phyloP scores from a whole-genome alignment of 2,329 filamentous ascomycete species.

The Colletotrichum cordylinicola region DNA sequence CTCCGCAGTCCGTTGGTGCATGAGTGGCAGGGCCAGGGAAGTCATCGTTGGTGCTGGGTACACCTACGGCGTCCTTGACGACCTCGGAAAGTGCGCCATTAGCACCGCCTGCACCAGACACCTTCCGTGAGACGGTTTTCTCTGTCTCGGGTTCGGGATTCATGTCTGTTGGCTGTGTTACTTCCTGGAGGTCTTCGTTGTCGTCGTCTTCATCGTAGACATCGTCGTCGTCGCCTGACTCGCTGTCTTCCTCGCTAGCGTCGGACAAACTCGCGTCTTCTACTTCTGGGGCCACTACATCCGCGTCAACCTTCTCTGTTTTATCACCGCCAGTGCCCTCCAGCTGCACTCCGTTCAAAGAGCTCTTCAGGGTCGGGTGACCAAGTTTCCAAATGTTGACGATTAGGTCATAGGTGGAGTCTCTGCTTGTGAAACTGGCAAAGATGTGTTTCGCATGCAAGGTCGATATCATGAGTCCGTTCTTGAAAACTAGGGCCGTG shows the following conservation, averaged over 20 bases:
- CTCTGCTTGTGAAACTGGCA: constrained; percentile 90
- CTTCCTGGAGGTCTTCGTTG: constrained; percentile 63
- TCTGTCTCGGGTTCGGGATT: constrained; percentile 61
- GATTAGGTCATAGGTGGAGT: constrained; percentile 95
- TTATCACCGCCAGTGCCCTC: constrained; percentile 87
- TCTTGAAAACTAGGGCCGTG: constrained; percentile 94
- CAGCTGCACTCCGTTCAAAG: constrained; percentile 84
- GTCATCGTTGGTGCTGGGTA: constrained; percentile 57
- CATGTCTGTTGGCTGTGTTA: constrained; percentile 43
- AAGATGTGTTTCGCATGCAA: constrained; percentile 95
- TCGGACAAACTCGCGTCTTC: constrained; percentile 56
- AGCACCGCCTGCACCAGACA: constrained; percentile 60
- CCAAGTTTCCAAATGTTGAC: constrained; percentile 98
- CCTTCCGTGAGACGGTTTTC: constrained; percentile 72
- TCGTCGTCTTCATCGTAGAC: constrained; percentile 83
- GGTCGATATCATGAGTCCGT: constrained; percentile 95
- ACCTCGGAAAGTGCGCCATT: constrained; percentile 56
- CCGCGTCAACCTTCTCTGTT: constrained; percentile 78
- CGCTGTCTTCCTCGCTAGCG: constrained; percentile 66
- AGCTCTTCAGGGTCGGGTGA: constrained; percentile 90
- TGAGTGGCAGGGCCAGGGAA: constrained; percentile 88
- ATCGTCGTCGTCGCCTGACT: constrained; percentile 68
- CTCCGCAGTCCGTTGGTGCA: constrained; percentile 83
- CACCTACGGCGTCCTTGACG: constrained; percentile 50
- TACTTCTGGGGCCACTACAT: constrained; percentile 32